Evolutionary conservation across 257 asterid genomes (phyloP).

Genomic region (Solanum boliviense): DNA sequence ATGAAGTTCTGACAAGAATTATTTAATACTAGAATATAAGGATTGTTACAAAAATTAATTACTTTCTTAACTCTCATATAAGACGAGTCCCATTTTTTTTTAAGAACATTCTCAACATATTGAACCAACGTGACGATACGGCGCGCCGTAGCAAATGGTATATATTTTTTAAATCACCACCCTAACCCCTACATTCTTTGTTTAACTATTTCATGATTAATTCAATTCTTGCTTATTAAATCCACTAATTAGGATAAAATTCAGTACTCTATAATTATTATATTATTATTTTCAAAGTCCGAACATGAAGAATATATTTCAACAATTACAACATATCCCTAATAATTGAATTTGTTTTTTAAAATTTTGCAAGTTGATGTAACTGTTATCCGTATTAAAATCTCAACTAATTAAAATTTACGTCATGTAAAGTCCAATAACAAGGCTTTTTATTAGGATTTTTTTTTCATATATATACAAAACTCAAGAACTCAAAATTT

Average conservation of each 20-base stretch:
- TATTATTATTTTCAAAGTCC: neutral
- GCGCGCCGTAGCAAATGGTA: slow-evolving; percentile 1
- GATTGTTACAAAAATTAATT: neutral
- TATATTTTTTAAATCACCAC: neutral
- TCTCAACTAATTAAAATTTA: neutral
- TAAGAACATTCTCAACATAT: neutral
- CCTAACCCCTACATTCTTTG: neutral
- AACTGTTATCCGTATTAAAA: neutral
- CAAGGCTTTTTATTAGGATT: fast-evolving
- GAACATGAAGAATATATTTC: neutral
- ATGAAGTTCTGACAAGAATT: neutral
- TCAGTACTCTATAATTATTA: neutral
- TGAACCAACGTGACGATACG: neutral
- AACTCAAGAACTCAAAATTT: too few species aligned
- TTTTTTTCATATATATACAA: too few species aligned
- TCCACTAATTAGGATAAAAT: neutral
- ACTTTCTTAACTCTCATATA: neutral
- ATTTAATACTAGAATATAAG: neutral
- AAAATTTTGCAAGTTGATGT: neutral
- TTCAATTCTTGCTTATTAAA: neutral
- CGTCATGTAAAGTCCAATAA: fast-evolving
- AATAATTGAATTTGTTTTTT: neutral
- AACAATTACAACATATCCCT: neutral
- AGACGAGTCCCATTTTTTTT: neutral
- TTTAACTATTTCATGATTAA: neutral